Conservation (phyloP, 345 rosid species). For the Gynandropsis gynandra region DNA sequence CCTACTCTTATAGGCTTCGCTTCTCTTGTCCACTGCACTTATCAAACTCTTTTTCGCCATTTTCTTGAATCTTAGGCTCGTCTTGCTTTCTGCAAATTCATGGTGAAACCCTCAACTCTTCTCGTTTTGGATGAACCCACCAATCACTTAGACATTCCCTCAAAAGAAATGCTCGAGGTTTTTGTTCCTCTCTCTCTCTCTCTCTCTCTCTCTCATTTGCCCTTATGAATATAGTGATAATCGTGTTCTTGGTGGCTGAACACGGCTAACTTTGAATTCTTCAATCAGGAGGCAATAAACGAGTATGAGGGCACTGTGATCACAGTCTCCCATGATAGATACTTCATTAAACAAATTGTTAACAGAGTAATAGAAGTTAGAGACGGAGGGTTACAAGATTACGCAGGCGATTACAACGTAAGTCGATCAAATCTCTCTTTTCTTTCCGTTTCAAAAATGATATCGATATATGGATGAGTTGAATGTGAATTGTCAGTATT, state of each 20-base stretch:
- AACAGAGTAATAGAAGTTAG: constrained; percentile 87
- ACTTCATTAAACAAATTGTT: constrained; percentile 90
- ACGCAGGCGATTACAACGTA: constrained; percentile 86
- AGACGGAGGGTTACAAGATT: constrained; percentile 60
- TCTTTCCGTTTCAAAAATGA: neutral
- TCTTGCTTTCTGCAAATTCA: constrained; percentile 91
- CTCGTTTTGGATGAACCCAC: constrained; percentile 91
- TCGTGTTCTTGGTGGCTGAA: neutral
- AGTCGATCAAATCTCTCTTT: constrained; percentile 1
- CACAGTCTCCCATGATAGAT: constrained; percentile 82
- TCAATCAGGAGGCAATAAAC: constrained; percentile 75
- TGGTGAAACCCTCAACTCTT: constrained; percentile 86
- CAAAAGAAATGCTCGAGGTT: constrained; percentile 99
- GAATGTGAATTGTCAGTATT: constrained; percentile 46
- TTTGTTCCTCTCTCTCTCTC: neutral
- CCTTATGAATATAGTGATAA: neutral
- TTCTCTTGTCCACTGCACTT: no score
- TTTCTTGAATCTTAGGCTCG: constrained; percentile 53
- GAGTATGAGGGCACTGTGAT: constrained; percentile 84
- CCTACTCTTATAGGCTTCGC: no score
- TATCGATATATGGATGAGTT: no score
- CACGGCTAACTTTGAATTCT: constrained; percentile 4
- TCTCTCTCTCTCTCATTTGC: neutral
- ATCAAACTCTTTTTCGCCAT: no score
- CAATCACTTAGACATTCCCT: constrained; percentile 92